Evolutionary conservation across 148 eudicot species (phyloP).

Genomic region (Camellia sinensis): DNA sequence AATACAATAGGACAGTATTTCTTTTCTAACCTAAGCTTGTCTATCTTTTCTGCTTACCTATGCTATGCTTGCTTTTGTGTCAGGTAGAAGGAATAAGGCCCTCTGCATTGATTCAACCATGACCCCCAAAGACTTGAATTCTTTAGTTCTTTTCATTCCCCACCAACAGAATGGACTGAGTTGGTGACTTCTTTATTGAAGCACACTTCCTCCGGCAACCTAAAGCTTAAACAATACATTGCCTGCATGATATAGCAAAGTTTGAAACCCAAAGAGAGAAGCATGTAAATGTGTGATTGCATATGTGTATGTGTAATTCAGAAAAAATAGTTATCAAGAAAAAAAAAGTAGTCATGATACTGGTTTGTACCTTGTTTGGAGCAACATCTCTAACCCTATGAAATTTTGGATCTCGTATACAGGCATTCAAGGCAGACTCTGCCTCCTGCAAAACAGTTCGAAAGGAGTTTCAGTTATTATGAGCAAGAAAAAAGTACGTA

Average conservation of each 20-base stretch:
- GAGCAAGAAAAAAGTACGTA: not conserved
- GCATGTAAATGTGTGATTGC: not conserved
- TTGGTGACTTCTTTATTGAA: constrained; percentile 26
- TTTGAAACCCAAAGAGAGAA: not conserved
- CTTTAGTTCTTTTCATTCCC: not conserved
- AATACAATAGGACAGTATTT: too few species aligned
- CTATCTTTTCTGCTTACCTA: constrained; percentile 5
- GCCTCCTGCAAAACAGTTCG: constrained; percentile 53
- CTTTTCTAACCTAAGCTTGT: constrained; percentile 4
- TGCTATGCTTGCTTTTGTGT: not conserved
- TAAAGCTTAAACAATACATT: constrained; percentile 95
- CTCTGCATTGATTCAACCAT: not conserved
- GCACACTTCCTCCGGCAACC: constrained; percentile 84
- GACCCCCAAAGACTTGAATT: not conserved
- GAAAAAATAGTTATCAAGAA: not conserved
- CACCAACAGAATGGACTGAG: constrained; percentile 11
- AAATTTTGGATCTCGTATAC: constrained; percentile 61
- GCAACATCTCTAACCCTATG: constrained; percentile 97
- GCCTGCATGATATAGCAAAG: constrained; percentile 53
- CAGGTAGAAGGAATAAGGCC: not conserved
- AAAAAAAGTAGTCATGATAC: not conserved
- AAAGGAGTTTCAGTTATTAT: not conserved
- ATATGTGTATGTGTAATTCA: not conserved
- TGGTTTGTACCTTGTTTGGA: constrained; percentile 76
- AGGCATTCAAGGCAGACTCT: constrained; percentile 66